Evolutionary conservation across 139 green algal species (phyloP).

Genomic region (Eudorina sp.): DNA sequence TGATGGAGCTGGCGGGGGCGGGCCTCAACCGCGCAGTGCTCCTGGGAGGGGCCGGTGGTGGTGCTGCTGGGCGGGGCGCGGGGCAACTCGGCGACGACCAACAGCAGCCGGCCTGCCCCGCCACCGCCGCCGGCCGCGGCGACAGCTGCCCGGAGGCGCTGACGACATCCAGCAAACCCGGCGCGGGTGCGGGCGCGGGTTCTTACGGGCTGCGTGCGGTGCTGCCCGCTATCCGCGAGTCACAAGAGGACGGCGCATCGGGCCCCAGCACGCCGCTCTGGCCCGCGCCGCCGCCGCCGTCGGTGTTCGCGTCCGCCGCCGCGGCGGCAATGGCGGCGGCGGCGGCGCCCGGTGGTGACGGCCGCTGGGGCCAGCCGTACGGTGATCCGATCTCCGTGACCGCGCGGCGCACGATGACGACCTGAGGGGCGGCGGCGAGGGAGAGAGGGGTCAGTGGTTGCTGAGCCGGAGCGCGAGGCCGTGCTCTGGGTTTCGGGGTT

Average conservation of each 20-base stretch:
- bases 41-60: background rate
- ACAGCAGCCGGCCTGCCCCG: background rate
- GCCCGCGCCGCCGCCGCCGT: background rate
- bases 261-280: background rate
- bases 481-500: too few species aligned
- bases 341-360: too few species aligned
- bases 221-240: background rate
- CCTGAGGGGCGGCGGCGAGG: too few species aligned
- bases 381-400: too few species aligned
- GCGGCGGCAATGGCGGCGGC: too few species aligned
- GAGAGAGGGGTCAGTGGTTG: too few species aligned
- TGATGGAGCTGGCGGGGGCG: constrained; percentile 21
- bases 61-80: background rate
- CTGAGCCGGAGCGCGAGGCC: too few species aligned
- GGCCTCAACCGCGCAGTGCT: constrained; percentile 27
- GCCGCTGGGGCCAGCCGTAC: too few species aligned
- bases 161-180: background rate
- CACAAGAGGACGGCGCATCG: constrained; percentile 11
- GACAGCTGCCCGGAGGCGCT: background rate
- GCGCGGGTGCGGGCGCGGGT: background rate
- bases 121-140: background rate
- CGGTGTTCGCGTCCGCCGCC: background rate
- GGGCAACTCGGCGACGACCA: background rate
- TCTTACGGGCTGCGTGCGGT: background rate
- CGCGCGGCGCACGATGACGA: too few species aligned